Percentiles rank a stretch among this genome's conserved stretches.
These are phyloP conservation scores for Inosperma sp. DNA, from an alignment of 768 basidiomycete species.

Conservation along the genomic window DNA sequence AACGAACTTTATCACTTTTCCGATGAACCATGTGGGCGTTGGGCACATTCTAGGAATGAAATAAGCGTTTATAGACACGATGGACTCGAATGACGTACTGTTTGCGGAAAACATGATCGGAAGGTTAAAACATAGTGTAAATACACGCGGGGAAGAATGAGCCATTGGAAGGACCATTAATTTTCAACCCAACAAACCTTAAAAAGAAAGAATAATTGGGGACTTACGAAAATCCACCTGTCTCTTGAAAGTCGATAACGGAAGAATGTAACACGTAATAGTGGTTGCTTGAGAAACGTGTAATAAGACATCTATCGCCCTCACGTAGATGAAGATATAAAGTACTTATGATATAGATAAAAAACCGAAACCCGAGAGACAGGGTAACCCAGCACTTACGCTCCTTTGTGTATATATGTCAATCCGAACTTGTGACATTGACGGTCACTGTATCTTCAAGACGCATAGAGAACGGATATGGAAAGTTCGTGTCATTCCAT, in stretches of 20 bases:
- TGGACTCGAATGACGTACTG: neutral
- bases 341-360: neutral
- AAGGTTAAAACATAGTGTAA: constrained; percentile 4
- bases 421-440: neutral
- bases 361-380: neutral
- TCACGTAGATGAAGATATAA: constrained; percentile 4
- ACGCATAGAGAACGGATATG: neutral
- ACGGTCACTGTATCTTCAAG: constrained; percentile 1
- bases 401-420: constrained; percentile 2
- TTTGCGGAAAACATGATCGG: constrained; percentile 1
- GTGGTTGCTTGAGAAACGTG: neutral
- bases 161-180: constrained; percentile 5
- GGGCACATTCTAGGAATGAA: neutral
- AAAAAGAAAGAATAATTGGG: neutral
- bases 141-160: neutral
- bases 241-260: constrained; percentile 7
- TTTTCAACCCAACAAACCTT: constrained; percentile 4
- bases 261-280: constrained; percentile 5
- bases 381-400: neutral
- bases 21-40: constrained; percentile 4
- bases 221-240: neutral
- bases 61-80: constrained; percentile 1
- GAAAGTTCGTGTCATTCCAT: constrained; percentile 1
- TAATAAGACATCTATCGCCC: neutral
- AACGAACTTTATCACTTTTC: constrained; percentile 1